Conservation (phyloP, 441 rosid species). For the Raphanus hybrid region DNA sequence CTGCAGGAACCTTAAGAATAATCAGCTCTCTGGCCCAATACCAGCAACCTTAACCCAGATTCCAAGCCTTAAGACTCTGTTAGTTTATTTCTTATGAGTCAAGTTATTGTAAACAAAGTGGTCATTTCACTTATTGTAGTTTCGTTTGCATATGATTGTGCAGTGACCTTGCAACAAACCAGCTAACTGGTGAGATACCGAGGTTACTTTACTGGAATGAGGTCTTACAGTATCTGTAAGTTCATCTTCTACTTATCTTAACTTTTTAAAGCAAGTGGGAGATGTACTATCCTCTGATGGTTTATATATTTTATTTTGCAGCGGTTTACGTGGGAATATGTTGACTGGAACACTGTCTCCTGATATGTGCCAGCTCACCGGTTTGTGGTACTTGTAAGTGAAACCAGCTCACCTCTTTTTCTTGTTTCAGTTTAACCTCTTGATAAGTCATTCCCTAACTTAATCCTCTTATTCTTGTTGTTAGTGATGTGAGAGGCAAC, state of each 20-base stretch:
- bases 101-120: background rate
- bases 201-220: constrained; percentile 92
- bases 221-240: constrained; percentile 90
- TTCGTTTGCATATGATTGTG: background rate
- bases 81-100: constrained; percentile 30
- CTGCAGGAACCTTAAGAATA: constrained; percentile 77
- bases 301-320: constrained; percentile 30
- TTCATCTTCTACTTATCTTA: background rate
- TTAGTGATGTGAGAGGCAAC: constrained; percentile 94
- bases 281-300: background rate
- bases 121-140: background rate
- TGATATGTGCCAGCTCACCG: constrained; percentile 93
- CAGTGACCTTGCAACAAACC: constrained; percentile 88
- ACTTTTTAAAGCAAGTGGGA: background rate
- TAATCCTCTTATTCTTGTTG: background rate
- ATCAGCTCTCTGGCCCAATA: constrained; percentile 86
- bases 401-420: background rate
- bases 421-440: background rate
- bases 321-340: constrained; percentile 83
- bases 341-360: constrained; percentile 81
- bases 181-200: constrained; percentile 80
- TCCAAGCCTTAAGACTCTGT: constrained; percentile 88
- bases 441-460: background rate
- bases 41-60: constrained; percentile 92
- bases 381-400: constrained; percentile 96